phyloP scores from a whole-genome alignment of 2,329 filamentous ascomycete species.

The Xylaria sp. region DNA sequence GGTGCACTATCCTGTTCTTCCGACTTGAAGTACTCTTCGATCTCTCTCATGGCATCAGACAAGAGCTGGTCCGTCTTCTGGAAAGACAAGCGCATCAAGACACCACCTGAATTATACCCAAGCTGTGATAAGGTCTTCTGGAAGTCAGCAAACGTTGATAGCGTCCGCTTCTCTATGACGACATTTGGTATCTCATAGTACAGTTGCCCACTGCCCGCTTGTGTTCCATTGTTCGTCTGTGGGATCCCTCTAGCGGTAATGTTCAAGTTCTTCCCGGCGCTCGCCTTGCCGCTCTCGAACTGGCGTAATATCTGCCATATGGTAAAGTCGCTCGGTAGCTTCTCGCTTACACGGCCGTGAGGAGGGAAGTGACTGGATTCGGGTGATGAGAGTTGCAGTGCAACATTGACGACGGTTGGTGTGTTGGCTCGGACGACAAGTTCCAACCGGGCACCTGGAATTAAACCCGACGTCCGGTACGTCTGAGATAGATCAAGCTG shows the following conservation, averaged over 20 bases:
- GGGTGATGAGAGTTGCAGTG: constrained; percentile 82
- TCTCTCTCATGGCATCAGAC: constrained; percentile 85
- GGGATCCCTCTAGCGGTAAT: constrained; percentile 86
- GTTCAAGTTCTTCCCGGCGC: constrained; percentile 72
- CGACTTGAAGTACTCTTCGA: constrained; percentile 77
- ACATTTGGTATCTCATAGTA: constrained; percentile 89
- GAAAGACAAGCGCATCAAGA: constrained; percentile 81
- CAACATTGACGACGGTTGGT: constrained; percentile 85
- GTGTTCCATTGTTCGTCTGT: constrained; percentile 63
- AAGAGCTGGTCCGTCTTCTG: constrained; percentile 79
- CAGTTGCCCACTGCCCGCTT: constrained; percentile 74
- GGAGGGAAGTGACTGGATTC: constrained; percentile 70
- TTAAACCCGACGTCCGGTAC: constrained; percentile 83
- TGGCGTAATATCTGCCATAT: constrained; percentile 91
- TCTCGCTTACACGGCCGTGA: constrained; percentile 78
- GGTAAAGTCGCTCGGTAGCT: constrained; percentile 87
- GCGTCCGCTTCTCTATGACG: constrained; percentile 82
- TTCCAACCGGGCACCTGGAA: constrained; percentile 89
- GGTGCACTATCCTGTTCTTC: constrained; percentile 48
- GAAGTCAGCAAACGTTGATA: constrained; percentile 80
- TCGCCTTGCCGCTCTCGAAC: constrained; percentile 82
- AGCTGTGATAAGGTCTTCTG: constrained; percentile 90
- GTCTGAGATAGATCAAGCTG: constrained; percentile 85
- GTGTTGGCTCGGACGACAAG: constrained; percentile 88
- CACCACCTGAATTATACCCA: constrained; percentile 85